A percentile compares a stretch with the other conserved stretches of the same genome.
Evolutionary conservation across 2,329 filamentous ascomycete species (phyloP).

Genomic region (Curvularia eragrostidis): DNA sequence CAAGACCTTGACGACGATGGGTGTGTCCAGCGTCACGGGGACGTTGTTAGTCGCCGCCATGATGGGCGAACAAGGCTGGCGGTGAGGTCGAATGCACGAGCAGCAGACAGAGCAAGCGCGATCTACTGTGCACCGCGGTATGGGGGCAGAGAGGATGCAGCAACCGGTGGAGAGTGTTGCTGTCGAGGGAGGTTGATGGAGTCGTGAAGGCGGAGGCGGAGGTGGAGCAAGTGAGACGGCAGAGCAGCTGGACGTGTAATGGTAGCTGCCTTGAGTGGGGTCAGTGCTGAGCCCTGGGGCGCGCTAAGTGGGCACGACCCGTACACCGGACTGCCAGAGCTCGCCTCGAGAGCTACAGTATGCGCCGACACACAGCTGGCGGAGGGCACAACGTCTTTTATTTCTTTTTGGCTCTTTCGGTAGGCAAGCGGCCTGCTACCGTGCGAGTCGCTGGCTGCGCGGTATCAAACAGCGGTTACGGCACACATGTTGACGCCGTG

Average conservation of each 20-base stretch:
- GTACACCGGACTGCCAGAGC: slow-evolving; percentile 17
- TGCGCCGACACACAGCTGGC: background rate
- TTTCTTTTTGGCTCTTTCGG: background rate
- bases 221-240: slow-evolving; percentile 26
- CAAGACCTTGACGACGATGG: slow-evolving; percentile 85
- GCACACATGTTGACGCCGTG: background rate
- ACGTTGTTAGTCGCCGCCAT: slow-evolving; percentile 51
- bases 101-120: slow-evolving; percentile 18
- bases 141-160: slow-evolving; percentile 8
- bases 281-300: slow-evolving; percentile 18
- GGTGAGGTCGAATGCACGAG: slow-evolving; percentile 35
- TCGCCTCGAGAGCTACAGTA: background rate
- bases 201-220: slow-evolving; percentile 15
- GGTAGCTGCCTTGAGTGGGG: slow-evolving; percentile 29
- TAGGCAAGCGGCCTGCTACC: background rate
- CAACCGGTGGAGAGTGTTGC: slow-evolving; percentile 7
- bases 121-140: slow-evolving; percentile 11
- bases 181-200: slow-evolving; percentile 15
- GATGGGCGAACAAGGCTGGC: slow-evolving; percentile 40
- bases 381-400: background rate
- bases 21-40: slow-evolving; percentile 68
- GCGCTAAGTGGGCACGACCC: slow-evolving; percentile 9
- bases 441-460: background rate
- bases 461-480: background rate
- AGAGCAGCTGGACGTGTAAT: slow-evolving; percentile 21